These are phyloP conservation scores for Tulasnella sp. DNA, from an alignment of 768 basidiomycete genomes.

Conservation along the genomic window DNA sequence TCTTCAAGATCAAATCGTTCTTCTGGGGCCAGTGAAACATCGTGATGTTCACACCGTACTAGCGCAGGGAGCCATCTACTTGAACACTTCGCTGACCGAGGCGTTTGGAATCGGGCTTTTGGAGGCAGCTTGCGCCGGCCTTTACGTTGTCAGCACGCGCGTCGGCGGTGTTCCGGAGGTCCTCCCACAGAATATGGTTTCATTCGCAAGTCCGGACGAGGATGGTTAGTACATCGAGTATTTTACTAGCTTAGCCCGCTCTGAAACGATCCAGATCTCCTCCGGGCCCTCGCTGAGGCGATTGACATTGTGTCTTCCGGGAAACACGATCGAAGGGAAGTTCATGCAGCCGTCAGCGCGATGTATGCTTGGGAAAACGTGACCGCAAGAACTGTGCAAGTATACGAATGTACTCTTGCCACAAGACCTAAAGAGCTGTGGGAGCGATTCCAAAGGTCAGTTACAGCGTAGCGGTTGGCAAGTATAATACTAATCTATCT, in stretches of 20 bases:
- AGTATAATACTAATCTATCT: background rate
- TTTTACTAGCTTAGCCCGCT: slow-evolving; percentile 13
- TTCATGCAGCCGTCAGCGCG: slow-evolving; percentile 73
- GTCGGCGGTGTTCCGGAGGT: slow-evolving; percentile 98
- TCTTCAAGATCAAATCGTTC: slow-evolving; percentile 88
- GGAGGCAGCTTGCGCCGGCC: slow-evolving; percentile 92
- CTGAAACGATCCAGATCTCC: slow-evolving; percentile 61
- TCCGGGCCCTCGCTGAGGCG: slow-evolving; percentile 80
- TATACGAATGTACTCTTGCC: slow-evolving; percentile 71
- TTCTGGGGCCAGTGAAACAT: slow-evolving; percentile 80
- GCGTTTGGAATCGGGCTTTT: slow-evolving; percentile 97
- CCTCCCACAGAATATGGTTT: slow-evolving; percentile 91
- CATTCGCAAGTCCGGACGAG: slow-evolving; percentile 90
- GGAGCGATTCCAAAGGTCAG: slow-evolving; percentile 75
- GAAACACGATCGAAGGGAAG: slow-evolving; percentile 70
- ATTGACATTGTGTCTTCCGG: slow-evolving; percentile 69
- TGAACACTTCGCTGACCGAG: slow-evolving; percentile 96
- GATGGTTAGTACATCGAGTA: slow-evolving; percentile 63
- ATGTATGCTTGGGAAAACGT: slow-evolving; percentile 91
- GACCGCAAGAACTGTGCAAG: slow-evolving; percentile 76
- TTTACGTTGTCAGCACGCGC: slow-evolving; percentile 91
- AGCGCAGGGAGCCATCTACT: slow-evolving; percentile 81
- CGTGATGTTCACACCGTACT: slow-evolving; percentile 88
- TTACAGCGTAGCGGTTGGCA: slow-evolving; percentile 22
- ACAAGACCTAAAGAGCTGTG: slow-evolving; percentile 69